phyloP scores from a whole-genome alignment of 257 asterid species.

The Scutellaria barbata region DNA sequence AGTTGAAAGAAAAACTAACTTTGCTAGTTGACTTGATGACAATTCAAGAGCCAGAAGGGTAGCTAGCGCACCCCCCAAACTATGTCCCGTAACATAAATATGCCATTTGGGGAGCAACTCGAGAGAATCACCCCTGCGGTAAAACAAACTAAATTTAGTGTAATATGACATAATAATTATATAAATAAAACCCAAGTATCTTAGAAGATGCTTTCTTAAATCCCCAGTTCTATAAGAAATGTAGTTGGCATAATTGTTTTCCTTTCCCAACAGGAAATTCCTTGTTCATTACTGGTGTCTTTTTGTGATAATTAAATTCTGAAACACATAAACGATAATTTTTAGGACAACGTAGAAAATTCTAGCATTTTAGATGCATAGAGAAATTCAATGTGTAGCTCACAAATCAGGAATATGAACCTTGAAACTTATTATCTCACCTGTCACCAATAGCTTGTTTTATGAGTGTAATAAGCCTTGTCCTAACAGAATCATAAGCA shows the following conservation, averaged over 20 bases:
- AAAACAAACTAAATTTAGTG: constrained; percentile 28
- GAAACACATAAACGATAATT: neutral
- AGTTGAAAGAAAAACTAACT: constrained; percentile 56
- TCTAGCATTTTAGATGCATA: neutral
- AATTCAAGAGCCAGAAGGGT: constrained; percentile 92
- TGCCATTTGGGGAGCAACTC: constrained; percentile 70
- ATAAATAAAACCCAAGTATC: neutral
- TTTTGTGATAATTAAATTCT: neutral
- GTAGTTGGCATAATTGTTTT: neutral
- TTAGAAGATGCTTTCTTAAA: neutral
- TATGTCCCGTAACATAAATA: constrained; percentile 93
- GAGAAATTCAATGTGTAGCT: constrained; percentile 22
- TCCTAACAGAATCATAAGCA: constrained; percentile 94
- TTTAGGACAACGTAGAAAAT: neutral
- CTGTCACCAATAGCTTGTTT: constrained; percentile 76
- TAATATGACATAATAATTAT: neutral
- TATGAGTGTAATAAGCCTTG: constrained; percentile 77
- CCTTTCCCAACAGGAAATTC: neutral
- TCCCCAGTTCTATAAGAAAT: constrained; percentile 16
- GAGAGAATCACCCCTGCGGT: constrained; percentile 59
- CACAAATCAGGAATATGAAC: neutral
- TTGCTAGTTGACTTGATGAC: constrained; percentile 83
- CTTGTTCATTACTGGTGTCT: neutral
- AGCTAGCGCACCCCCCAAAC: constrained; percentile 98
- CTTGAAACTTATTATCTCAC: constrained; percentile 40